Evolutionary conservation across 129 eudicot species (phyloP).

Genomic region (Tagetes erecta): DNA sequence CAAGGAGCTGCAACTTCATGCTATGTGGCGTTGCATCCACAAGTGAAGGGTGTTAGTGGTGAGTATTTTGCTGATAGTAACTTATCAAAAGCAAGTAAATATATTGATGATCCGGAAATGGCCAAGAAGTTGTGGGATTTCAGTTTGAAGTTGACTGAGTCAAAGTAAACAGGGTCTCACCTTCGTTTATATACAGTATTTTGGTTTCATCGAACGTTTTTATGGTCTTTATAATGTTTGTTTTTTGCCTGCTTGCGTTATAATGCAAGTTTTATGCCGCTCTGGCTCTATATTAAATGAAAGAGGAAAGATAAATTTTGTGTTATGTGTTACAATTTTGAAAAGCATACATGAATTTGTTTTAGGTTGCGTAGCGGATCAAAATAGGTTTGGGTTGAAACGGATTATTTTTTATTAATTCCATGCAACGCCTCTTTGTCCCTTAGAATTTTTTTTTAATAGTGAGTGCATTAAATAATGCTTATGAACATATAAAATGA

Average conservation of each 20-base stretch:
- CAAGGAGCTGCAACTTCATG: slow-evolving; percentile 92
- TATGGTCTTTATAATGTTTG: slow-evolving; percentile 10
- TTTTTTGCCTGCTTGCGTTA: slow-evolving; percentile 13
- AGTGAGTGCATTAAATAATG: background rate
- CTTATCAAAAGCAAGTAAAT: slow-evolving; percentile 42
- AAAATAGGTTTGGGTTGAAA: background rate
- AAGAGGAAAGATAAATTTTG: slow-evolving; percentile 1
- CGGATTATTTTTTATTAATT: background rate
- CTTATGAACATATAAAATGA: background rate
- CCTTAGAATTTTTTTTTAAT: too few species aligned
- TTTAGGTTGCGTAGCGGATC: background rate
- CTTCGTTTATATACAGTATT: background rate
- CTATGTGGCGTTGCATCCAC: slow-evolving; percentile 79
- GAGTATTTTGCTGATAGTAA: slow-evolving; percentile 78
- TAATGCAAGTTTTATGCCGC: background rate
- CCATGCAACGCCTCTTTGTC: background rate
- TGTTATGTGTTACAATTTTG: background rate
- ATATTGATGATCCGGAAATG: slow-evolving; percentile 52
- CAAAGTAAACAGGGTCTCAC: slow-evolving; percentile 24
- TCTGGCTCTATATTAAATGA: background rate
- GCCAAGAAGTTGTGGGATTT: slow-evolving; percentile 86
- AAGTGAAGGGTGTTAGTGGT: slow-evolving; percentile 74
- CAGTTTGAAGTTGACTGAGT: slow-evolving; percentile 63
- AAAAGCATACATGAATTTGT: background rate
- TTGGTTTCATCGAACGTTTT: background rate